Conservation (phyloP, 805 yeast genomes). For the Yamadazyma sp. region DNA sequence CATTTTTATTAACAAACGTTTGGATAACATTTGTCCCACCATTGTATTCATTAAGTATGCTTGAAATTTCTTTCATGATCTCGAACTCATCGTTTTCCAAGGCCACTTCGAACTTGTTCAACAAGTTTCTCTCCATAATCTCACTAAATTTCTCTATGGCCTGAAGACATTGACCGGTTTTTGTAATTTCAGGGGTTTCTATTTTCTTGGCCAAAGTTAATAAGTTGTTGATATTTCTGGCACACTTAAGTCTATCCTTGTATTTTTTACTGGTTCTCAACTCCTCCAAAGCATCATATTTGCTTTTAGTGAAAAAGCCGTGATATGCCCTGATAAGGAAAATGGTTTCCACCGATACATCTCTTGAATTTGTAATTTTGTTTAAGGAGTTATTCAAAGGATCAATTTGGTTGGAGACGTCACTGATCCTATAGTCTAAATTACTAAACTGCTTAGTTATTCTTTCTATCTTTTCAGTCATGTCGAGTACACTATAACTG, state of each 20-base stretch:
- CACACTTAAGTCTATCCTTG: slow-evolving; percentile 64
- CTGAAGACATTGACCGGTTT: slow-evolving; percentile 34
- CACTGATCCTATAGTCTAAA: slow-evolving; percentile 53
- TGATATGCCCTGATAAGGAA: slow-evolving; percentile 75
- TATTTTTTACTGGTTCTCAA: slow-evolving; percentile 49
- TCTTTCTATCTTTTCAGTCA: slow-evolving; percentile 48
- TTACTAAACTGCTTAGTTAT: slow-evolving; percentile 49
- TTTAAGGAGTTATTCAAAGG: slow-evolving; percentile 72
- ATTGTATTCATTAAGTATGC: slow-evolving; percentile 73
- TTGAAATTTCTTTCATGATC: slow-evolving; percentile 76
- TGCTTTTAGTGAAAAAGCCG: slow-evolving; percentile 62
- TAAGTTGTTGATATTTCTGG: slow-evolving; percentile 65
- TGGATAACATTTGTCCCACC: slow-evolving; percentile 83
- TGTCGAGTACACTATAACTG: slow-evolving; percentile 59
- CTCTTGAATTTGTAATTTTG: slow-evolving; percentile 67
- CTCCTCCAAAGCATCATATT: slow-evolving; percentile 54
- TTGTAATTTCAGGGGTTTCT: slow-evolving; percentile 51
- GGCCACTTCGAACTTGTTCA: slow-evolving; percentile 72
- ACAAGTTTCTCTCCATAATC: slow-evolving; percentile 66
- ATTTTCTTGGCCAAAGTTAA: slow-evolving; percentile 64
- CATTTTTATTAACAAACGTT: slow-evolving; percentile 78
- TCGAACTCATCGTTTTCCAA: slow-evolving; percentile 65
- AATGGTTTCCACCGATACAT: slow-evolving; percentile 68
- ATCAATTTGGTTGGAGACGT: slow-evolving; percentile 57
- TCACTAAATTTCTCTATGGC: slow-evolving; percentile 72